A percentile compares a stretch with the other conserved stretches of the same genome.
Evolutionary conservation across 306 rosid species (phyloP).

Genomic region (Elaeagnus macrophylla): DNA sequence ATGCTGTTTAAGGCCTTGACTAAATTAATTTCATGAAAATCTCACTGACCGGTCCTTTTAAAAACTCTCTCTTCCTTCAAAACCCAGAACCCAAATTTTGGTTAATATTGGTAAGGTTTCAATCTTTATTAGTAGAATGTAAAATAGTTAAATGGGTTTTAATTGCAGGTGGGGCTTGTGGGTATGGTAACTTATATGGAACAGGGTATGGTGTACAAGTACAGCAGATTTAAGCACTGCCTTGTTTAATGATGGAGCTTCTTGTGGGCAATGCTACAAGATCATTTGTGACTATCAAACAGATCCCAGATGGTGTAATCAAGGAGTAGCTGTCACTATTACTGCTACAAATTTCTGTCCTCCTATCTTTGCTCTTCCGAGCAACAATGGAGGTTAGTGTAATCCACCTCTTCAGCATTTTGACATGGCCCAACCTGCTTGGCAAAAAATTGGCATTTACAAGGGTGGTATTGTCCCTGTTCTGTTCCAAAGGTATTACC

Average conservation of each 20-base stretch:
- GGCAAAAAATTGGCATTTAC: conserved; percentile 81
- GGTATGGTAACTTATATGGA: conserved; percentile 73
- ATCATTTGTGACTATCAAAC: conserved; percentile 53
- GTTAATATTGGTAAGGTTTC: too few species aligned
- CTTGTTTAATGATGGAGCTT: conserved; percentile 71
- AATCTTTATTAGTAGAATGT: too few species aligned
- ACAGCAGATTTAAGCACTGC: conserved; percentile 88
- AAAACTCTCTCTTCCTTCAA: too few species aligned
- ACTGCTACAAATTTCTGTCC: conserved; percentile 90
- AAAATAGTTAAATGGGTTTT: background rate
- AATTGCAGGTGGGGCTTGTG: conserved; percentile 88
- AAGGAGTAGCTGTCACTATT: conserved; percentile 59
- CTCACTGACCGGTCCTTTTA: too few species aligned
- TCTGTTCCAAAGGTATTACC: conserved; percentile 53
- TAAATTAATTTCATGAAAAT: too few species aligned
- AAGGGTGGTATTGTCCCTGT: conserved; percentile 87
- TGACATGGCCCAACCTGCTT: conserved; percentile 95
- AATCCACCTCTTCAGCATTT: conserved; percentile 92
- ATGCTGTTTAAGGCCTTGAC: too few species aligned
- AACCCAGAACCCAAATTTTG: too few species aligned
- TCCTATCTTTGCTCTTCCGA: conserved; percentile 60
- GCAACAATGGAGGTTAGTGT: conserved; percentile 90
- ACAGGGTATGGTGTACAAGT: conserved; percentile 74
- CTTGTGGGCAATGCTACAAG: conserved; percentile 82
- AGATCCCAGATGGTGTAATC: conserved; percentile 67